Conservation (phyloP, 345 rosid genomes). For the Nasturtium officinale region DNA sequence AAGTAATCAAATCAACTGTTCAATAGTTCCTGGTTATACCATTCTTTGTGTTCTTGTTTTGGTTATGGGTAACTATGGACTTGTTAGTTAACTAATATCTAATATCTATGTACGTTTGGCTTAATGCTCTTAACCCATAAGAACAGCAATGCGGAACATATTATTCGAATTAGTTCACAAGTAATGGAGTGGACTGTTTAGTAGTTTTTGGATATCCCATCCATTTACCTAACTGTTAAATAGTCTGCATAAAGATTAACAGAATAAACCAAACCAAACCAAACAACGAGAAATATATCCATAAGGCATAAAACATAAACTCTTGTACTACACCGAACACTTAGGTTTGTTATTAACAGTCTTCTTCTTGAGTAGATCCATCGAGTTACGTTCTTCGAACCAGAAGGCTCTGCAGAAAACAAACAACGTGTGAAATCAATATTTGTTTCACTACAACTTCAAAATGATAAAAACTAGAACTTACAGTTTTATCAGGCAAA, state of each 20-base stretch:
- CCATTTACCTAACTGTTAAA: not conserved
- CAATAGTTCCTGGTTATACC: too few species aligned
- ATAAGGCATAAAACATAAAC: not conserved
- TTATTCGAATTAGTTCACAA: not conserved
- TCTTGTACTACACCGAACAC: not conserved
- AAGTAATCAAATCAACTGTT: too few species aligned
- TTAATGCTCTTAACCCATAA: not conserved
- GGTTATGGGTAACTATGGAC: not conserved
- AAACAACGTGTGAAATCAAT: not conserved
- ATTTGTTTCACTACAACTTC: not conserved
- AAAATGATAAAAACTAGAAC: not conserved
- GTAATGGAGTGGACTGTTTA: not conserved
- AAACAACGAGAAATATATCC: conserved; percentile 10
- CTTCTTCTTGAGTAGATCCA: conserved; percentile 19
- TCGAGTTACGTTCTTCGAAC: not conserved
- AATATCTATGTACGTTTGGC: not conserved
- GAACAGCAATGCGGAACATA: not conserved
- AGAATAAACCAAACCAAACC: not conserved
- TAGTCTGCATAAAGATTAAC: not conserved
- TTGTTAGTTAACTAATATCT: not conserved
- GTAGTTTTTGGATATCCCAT: not conserved
- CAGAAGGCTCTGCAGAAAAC: conserved; percentile 16
- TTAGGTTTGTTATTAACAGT: not conserved
- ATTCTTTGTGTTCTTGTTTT: too few species aligned
- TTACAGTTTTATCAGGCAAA: conserved; percentile 18